A percentile compares a stretch with the other conserved stretches of the same genome.
phyloP scores from a whole-genome alignment of 768 basidiomycete genomes.

The Trametes cinnabarina region DNA sequence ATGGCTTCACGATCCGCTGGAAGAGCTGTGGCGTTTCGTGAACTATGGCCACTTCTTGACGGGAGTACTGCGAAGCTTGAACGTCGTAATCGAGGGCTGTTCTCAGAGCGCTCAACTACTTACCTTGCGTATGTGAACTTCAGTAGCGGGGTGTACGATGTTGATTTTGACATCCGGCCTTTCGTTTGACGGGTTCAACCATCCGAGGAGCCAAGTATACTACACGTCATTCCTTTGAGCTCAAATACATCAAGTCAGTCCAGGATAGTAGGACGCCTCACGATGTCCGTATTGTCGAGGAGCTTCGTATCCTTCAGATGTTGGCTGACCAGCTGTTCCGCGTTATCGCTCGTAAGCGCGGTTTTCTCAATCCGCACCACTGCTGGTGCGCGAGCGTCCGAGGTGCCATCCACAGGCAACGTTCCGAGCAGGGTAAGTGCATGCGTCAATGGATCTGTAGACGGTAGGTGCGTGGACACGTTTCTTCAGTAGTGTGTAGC shows the following conservation, averaged over 20 bases:
- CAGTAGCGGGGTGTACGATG: slow-evolving; percentile 85
- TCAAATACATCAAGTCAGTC: not conserved
- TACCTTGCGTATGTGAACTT: slow-evolving; percentile 85
- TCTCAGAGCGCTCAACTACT: not conserved
- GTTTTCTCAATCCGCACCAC: slow-evolving; percentile 81
- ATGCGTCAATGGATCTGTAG: slow-evolving; percentile 56
- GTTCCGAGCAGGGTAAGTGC: slow-evolving; percentile 68
- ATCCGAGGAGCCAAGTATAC: slow-evolving; percentile 83
- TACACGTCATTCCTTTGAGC: slow-evolving; percentile 31
- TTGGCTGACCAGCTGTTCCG: slow-evolving; percentile 37
- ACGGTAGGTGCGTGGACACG: not conserved
- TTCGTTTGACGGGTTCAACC: slow-evolving; percentile 45
- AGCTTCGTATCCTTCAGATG: slow-evolving; percentile 43
- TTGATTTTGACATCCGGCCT: slow-evolving; percentile 78
- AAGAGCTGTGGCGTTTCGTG: slow-evolving; percentile 84
- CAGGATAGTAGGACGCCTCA: slow-evolving; percentile 37
- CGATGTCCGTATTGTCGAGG: slow-evolving; percentile 68
- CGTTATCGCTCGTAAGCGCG: slow-evolving; percentile 49
- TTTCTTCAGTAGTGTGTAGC: too few relatives aligned
- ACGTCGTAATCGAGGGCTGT: not conserved
- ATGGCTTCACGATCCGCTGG: slow-evolving; percentile 66
- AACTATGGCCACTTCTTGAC: slow-evolving; percentile 69
- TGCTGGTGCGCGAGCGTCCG: slow-evolving; percentile 35
- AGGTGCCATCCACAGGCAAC: slow-evolving; percentile 36
- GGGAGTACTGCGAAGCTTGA: slow-evolving; percentile 57